Evolutionary conservation across 202 grass and related monocot genomes (phyloP).

Genomic region (Carex arenaria): DNA sequence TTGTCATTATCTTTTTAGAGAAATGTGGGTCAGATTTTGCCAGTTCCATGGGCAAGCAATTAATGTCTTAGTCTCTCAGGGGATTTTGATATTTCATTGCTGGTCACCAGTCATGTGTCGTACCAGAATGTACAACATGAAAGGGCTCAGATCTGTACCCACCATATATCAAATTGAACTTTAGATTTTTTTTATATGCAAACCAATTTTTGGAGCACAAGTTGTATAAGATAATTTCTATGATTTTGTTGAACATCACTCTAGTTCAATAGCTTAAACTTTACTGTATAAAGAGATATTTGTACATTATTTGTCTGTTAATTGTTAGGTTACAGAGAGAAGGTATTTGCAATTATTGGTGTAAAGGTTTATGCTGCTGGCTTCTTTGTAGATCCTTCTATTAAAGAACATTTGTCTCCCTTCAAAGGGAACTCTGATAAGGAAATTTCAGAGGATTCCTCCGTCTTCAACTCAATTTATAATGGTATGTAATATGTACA

Average conservation of each 20-base stretch:
- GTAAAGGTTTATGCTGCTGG: slow-evolving; percentile 86
- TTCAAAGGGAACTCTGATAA: slow-evolving; percentile 43
- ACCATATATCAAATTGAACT: background rate
- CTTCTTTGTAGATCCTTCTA: slow-evolving; percentile 53
- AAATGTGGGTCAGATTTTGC: background rate
- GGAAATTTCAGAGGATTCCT: slow-evolving; percentile 46
- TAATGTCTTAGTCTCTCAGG: background rate
- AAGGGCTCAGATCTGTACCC: background rate
- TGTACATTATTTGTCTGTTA: slow-evolving; percentile 3
- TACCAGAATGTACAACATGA: background rate
- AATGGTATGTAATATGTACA: slow-evolving; percentile 36
- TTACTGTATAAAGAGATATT: background rate
- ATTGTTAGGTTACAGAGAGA: slow-evolving; percentile 84
- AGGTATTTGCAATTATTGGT: slow-evolving; percentile 70
- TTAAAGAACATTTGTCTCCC: slow-evolving; percentile 30
- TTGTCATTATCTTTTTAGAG: background rate
- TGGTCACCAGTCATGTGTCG: background rate
- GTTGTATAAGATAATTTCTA: background rate
- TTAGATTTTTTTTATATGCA: background rate
- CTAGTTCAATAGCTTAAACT: background rate
- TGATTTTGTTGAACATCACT: background rate
- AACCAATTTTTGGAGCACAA: background rate
- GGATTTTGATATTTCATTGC: background rate
- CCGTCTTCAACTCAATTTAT: slow-evolving; percentile 63
- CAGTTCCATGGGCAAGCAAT: background rate